Evolutionary conservation across 2,329 filamentous ascomycete species (phyloP).

Genomic region (Chaetomiaceae sp.): DNA sequence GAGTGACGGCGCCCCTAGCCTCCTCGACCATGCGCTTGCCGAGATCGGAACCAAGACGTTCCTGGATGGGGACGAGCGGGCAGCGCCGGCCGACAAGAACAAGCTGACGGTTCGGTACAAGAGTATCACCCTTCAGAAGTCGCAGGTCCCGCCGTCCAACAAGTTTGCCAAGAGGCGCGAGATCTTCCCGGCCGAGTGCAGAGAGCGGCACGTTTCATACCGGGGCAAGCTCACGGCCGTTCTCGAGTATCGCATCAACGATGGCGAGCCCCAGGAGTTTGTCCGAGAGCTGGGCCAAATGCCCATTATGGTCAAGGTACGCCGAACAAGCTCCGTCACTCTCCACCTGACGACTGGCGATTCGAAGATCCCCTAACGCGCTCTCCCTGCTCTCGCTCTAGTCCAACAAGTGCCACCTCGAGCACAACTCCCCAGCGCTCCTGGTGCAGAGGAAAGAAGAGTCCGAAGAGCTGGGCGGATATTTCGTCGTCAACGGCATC

Average conservation of each 20-base stretch:
- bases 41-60: conserved; percentile 90
- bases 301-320: conserved; percentile 87
- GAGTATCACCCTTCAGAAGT: conserved; percentile 77
- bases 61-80: conserved; percentile 72
- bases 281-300: conserved; percentile 81
- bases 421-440: conserved; percentile 75
- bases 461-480: conserved; percentile 91
- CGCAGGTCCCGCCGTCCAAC: conserved; percentile 72
- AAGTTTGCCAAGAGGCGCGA: conserved; percentile 80
- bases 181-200: conserved; percentile 86
- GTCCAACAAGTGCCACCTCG: conserved; percentile 87
- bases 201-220: conserved; percentile 90
- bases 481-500: conserved; percentile 96
- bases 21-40: conserved; percentile 67
- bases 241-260: conserved; percentile 81
- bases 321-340: conserved; percentile 21
- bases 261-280: conserved; percentile 77
- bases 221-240: conserved; percentile 78
- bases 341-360: too few relatives aligned
- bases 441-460: conserved; percentile 89
- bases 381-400: conserved; percentile 32
- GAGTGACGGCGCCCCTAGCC: conserved; percentile 52
- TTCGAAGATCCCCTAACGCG: conserved; percentile 23
- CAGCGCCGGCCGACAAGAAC: conserved; percentile 60
- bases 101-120: conserved; percentile 72